Evolutionary conservation across 352 stramenopile species (phyloP).

Genomic region (Phytopythium litorale): DNA sequence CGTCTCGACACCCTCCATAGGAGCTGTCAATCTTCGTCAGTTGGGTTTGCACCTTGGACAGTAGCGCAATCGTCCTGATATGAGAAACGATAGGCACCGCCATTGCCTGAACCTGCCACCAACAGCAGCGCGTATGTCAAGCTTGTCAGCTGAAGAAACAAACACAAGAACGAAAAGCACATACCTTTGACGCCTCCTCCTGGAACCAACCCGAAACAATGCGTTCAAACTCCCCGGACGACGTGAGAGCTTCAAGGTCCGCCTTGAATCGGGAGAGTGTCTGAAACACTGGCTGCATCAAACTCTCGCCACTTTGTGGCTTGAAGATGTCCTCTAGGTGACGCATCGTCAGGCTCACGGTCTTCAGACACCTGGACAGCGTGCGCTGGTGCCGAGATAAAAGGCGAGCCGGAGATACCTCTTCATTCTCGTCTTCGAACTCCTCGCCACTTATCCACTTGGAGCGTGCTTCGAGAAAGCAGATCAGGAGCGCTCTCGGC

Average conservation of each 20-base stretch:
- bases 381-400: constrained; percentile 23
- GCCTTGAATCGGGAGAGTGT: constrained; percentile 21
- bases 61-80: constrained; percentile 51
- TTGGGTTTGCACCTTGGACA: constrained; percentile 21
- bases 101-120: constrained; percentile 36
- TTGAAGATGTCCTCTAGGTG: constrained; percentile 63
- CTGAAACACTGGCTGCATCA: constrained; percentile 25
- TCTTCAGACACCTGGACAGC: constrained; percentile 58
- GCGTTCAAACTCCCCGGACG: constrained; percentile 24
- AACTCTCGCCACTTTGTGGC: constrained; percentile 6
- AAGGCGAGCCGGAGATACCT: constrained; percentile 7
- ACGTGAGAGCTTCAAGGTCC: constrained; percentile 23
- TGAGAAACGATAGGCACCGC: constrained; percentile 40
- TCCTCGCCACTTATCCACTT: constrained; percentile 36
- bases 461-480: constrained; percentile 46
- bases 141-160: background rate
- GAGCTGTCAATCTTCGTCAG: constrained; percentile 18
- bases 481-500: constrained; percentile 30
- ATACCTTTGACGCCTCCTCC: constrained; percentile 35
- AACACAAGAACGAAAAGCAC: too few species aligned
- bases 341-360: constrained; percentile 44
- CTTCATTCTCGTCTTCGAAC: constrained; percentile 9
- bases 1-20: constrained; percentile 26
- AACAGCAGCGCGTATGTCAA: constrained; percentile 1
- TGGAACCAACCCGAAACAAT: constrained; percentile 34